Percentiles rank a stretch among this genome's conserved stretches.
These are phyloP conservation scores for Harringtonia lauricola DNA, from an alignment of 2,329 filamentous ascomycete genomes.

Conservation along the genomic window DNA sequence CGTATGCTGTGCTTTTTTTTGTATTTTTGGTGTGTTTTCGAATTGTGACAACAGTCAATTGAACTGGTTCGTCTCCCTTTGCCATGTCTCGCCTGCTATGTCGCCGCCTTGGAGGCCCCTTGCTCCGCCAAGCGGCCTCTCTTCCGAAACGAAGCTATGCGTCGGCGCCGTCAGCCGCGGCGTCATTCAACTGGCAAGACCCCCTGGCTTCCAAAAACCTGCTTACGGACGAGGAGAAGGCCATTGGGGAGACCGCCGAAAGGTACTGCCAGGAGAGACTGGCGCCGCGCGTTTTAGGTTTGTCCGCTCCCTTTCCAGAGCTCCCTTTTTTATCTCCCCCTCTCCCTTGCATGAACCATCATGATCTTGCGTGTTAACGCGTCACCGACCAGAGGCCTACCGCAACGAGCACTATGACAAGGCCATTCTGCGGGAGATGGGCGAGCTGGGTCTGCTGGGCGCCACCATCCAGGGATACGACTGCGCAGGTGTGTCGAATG, in stretches of 20 bases:
- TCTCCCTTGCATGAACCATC: background rate
- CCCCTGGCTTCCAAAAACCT: slow-evolving; percentile 65
- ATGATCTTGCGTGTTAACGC: background rate
- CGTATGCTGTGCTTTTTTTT: background rate
- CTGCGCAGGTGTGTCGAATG: slow-evolving; percentile 71
- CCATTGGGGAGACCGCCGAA: slow-evolving; percentile 82
- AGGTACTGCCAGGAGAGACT: slow-evolving; percentile 88
- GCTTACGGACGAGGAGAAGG: slow-evolving; percentile 81
- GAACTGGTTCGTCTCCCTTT: too few species aligned
- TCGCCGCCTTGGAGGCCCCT: slow-evolving; percentile 7
- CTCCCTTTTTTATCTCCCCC: slow-evolving; percentile 3
- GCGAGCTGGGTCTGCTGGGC: slow-evolving; percentile 68
- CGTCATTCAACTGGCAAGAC: slow-evolving; percentile 79
- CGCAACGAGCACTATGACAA: slow-evolving; percentile 73
- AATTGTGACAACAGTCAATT: too few species aligned
- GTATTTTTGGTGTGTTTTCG: background rate
- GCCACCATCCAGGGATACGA: slow-evolving; percentile 75
- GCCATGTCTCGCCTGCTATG: slow-evolving; percentile 11
- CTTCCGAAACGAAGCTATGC: slow-evolving; percentile 7
- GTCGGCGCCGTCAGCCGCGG: slow-evolving; percentile 1
- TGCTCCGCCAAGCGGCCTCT: slow-evolving; percentile 7
- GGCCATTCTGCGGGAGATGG: slow-evolving; percentile 76
- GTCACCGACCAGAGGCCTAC: slow-evolving; percentile 28
- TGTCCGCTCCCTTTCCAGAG: slow-evolving; percentile 14
- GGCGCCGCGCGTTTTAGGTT: slow-evolving; percentile 76